phyloP scores from a whole-genome alignment of 1,139 yeast genomes.

The Protomyces gravidus region DNA sequence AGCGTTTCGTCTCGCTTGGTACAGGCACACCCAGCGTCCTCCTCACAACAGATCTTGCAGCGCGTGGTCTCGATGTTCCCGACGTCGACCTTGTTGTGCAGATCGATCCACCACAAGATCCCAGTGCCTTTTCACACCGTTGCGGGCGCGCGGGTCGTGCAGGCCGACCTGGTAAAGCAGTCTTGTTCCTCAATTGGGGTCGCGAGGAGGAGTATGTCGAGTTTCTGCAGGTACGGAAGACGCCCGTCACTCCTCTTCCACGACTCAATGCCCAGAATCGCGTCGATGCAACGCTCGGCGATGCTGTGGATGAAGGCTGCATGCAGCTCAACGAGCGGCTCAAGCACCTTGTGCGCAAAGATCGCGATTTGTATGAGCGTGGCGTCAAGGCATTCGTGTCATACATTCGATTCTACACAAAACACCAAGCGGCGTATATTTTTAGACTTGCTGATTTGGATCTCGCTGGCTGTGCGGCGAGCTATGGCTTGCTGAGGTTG shows the following conservation, averaged over 20 bases:
- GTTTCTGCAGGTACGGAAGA: slow-evolving; percentile 71
- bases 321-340: slow-evolving; percentile 6
- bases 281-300: slow-evolving; percentile 28
- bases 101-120: slow-evolving; percentile 86
- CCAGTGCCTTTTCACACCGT: slow-evolving; percentile 80
- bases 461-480: slow-evolving; percentile 63
- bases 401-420: slow-evolving; percentile 74
- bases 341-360: slow-evolving; percentile 17
- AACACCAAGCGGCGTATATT: slow-evolving; percentile 86
- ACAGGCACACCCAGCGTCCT: slow-evolving; percentile 53
- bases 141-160: slow-evolving; percentile 95
- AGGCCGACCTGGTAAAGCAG: slow-evolving; percentile 72
- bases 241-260: slow-evolving; percentile 44
- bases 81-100: slow-evolving; percentile 86
- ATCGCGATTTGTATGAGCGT: slow-evolving; percentile 30
- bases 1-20: slow-evolving; percentile 49
- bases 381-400: slow-evolving; percentile 80
- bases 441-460: slow-evolving; percentile 72
- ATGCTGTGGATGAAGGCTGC: slow-evolving; percentile 22
- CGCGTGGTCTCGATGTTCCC: slow-evolving; percentile 89
- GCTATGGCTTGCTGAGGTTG: slow-evolving; percentile 74
- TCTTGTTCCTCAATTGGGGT: slow-evolving; percentile 64
- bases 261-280: slow-evolving; percentile 23
- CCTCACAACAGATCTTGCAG: slow-evolving; percentile 59
- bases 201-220: slow-evolving; percentile 79